phyloP scores from a whole-genome alignment of 2,329 filamentous ascomycete genomes.

The Acarospora socialis region DNA sequence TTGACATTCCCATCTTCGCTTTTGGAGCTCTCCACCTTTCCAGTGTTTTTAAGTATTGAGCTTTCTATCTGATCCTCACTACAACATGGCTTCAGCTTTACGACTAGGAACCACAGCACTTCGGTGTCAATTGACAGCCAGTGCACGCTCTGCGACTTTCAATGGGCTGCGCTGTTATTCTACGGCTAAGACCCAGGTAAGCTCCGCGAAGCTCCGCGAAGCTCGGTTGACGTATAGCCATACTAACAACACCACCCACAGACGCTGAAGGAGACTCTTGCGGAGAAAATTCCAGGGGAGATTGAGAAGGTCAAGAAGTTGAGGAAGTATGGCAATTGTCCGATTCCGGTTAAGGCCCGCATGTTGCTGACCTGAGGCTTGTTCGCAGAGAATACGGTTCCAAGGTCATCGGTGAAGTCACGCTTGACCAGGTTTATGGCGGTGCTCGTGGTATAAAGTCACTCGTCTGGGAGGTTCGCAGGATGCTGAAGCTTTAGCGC shows the following conservation, averaged over 20 bases:
- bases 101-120: conserved; percentile 71
- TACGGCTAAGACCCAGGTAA: conserved; percentile 69
- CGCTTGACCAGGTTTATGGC: conserved; percentile 97
- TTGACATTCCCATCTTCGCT: background rate
- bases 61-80: conserved; percentile 19
- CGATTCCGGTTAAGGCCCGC: background rate
- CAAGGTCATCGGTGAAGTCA: conserved; percentile 95
- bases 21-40: conserved; percentile 12
- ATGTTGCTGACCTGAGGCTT: conserved; percentile 2
- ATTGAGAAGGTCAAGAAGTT: conserved; percentile 99
- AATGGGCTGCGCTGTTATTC: conserved; percentile 84
- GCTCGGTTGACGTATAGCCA: no score
- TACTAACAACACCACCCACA: conserved; percentile 30
- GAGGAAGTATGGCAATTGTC: conserved; percentile 59
- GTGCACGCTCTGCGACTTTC: conserved; percentile 58
- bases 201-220: conserved; percentile 17
- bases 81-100: conserved; percentile 67
- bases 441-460: conserved; percentile 98
- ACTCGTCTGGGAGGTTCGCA: conserved; percentile 77
- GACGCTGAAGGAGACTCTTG: conserved; percentile 97
- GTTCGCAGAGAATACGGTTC: conserved; percentile 68
- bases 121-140: conserved; percentile 56
- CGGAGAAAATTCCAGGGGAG: conserved; percentile 87
- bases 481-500: conserved; percentile 8
- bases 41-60: conserved; percentile 17